Conservation (phyloP, 2,329 filamentous ascomycete genomes). For the Aspergillus glaucus region DNA sequence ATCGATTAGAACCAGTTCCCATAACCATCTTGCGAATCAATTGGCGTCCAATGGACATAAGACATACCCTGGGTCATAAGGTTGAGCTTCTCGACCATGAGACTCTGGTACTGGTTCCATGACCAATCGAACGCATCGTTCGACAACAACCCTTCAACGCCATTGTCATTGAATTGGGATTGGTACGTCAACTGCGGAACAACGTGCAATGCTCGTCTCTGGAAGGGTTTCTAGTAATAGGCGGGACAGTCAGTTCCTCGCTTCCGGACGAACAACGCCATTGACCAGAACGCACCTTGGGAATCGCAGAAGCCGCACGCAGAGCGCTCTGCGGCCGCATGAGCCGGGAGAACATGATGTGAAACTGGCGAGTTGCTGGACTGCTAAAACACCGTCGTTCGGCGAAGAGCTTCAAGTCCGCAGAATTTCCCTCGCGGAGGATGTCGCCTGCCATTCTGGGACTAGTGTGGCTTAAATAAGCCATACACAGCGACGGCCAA, state of each 20-base stretch:
- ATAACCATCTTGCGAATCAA: neutral
- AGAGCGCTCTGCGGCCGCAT: slow-evolving; percentile 40
- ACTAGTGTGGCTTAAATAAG: slow-evolving; percentile 23
- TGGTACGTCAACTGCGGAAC: slow-evolving; percentile 47
- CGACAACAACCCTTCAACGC: slow-evolving; percentile 66
- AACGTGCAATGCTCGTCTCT: slow-evolving; percentile 36
- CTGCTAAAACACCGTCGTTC: slow-evolving; percentile 6
- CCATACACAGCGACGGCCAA: slow-evolving; percentile 15
- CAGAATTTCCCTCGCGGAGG: slow-evolving; percentile 31
- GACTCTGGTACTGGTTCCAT: slow-evolving; percentile 74
- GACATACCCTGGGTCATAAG: slow-evolving; percentile 60
- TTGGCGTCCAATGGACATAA: slow-evolving; percentile 32
- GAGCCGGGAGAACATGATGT: slow-evolving; percentile 39
- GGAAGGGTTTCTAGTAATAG: slow-evolving; percentile 26
- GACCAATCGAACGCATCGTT: slow-evolving; percentile 64
- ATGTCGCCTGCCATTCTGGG: slow-evolving; percentile 16
- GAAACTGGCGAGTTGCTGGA: neutral
- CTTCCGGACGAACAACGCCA: slow-evolving; percentile 2
- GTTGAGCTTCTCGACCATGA: slow-evolving; percentile 72
- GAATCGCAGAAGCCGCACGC: slow-evolving; percentile 33
- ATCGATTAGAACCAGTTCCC: neutral
- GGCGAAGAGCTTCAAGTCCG: slow-evolving; percentile 13
- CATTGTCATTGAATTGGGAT: slow-evolving; percentile 41
- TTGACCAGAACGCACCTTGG: slow-evolving; percentile 25
- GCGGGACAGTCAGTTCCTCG: slow-evolving; percentile 15